Conservation (phyloP, 441 rosid genomes). For the Hypseocharis bilobata region DNA sequence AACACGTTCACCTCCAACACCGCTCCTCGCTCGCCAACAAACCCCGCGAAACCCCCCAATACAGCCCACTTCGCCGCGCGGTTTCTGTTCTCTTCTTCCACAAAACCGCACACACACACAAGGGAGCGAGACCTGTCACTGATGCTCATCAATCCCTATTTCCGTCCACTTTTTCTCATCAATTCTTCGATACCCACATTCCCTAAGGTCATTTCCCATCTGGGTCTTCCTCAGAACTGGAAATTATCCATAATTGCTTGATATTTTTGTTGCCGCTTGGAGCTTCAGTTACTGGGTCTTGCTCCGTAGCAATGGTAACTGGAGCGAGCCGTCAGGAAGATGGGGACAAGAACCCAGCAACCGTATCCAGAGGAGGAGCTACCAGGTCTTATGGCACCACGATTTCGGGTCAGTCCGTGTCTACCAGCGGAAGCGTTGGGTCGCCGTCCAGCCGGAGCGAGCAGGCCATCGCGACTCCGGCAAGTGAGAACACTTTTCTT, state of each 20-base stretch:
- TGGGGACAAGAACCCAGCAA: slow-evolving; percentile 40
- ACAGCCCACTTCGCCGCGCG: background rate
- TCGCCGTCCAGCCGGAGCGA: slow-evolving; percentile 78
- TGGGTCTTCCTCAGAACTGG: slow-evolving; percentile 17
- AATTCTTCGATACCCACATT: slow-evolving; percentile 20
- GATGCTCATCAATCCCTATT: slow-evolving; percentile 4
- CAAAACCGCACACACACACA: background rate
- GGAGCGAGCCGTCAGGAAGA: slow-evolving; percentile 45
- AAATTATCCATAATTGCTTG: background rate
- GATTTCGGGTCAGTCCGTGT: slow-evolving; percentile 74
- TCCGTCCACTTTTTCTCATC: background rate
- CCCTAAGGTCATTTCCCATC: slow-evolving; percentile 26
- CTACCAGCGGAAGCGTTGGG: slow-evolving; percentile 92
- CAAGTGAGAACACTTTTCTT: slow-evolving; percentile 57
- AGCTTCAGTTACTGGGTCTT: slow-evolving; percentile 35
- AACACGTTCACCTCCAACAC: background rate
- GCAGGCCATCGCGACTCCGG: slow-evolving; percentile 61
- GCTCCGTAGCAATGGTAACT: slow-evolving; percentile 9
- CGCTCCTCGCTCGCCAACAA: background rate
- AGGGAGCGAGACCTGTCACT: slow-evolving; percentile 9
- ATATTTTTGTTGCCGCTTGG: background rate
- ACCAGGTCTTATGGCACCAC: slow-evolving; percentile 75
- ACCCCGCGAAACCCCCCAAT: background rate
- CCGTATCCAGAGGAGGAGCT: slow-evolving; percentile 33
- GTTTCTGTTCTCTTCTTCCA: background rate